A percentile compares a stretch with the other conserved stretches of the same genome.
These are phyloP conservation scores for Physaria fendleri DNA, from an alignment of 345 rosid genomes.

Conservation along the genomic window DNA sequence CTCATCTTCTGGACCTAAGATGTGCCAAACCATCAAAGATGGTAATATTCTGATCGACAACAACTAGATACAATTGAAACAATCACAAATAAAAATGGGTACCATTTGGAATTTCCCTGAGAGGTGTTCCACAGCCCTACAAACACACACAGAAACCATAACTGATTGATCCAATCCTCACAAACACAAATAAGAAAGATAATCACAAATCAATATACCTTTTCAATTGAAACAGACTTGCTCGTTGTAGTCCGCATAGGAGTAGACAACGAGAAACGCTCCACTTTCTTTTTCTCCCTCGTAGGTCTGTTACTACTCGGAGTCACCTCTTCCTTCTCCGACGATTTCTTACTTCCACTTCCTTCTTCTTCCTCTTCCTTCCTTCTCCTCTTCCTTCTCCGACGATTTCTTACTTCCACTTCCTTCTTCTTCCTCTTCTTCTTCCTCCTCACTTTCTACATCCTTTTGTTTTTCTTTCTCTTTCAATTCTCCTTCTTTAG, in stretches of 20 bases:
- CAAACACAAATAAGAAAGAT: neutral
- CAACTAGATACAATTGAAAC: neutral
- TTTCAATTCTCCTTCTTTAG: neutral
- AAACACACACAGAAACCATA: constrained; percentile 6
- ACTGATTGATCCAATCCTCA: neutral
- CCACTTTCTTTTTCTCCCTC: constrained; percentile 85
- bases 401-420: constrained; percentile 29
- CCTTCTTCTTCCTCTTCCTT: constrained; percentile 22
- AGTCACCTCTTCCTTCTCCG: constrained; percentile 40
- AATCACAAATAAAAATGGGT: neutral
- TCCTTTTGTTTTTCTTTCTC: constrained; percentile 14
- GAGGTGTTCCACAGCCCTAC: constrained; percentile 84
- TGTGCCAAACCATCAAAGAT: neutral
- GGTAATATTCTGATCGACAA: neutral
- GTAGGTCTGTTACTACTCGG: constrained; percentile 69
- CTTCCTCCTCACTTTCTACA: constrained; percentile 14
- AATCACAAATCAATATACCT: constrained; percentile 34
- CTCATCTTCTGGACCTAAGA: constrained; percentile 17
- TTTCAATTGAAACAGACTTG: constrained; percentile 60
- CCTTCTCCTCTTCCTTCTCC: constrained; percentile 39
- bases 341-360: constrained; percentile 28
- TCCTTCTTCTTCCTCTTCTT: constrained; percentile 25
- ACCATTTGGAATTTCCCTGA: constrained; percentile 96
- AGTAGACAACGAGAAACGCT: constrained; percentile 70
- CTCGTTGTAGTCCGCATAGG: constrained; percentile 42